These are phyloP conservation scores for Golubevia pallescens DNA, from an alignment of 1,284 basidiomycete species.

Conservation along the genomic window DNA sequence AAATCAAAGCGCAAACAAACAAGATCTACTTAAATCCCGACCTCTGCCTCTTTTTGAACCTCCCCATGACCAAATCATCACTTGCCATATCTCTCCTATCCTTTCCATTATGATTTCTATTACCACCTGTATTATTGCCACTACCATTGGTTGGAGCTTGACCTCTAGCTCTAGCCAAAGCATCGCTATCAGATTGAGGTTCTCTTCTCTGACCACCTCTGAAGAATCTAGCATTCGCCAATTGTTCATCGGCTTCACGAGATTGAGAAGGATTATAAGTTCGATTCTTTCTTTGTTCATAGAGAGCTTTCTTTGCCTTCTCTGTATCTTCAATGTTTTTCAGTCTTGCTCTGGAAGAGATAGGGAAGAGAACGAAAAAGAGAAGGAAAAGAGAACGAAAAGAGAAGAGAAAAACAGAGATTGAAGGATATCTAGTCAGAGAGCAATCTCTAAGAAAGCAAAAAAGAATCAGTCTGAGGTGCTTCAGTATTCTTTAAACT, in stretches of 20 bases:
- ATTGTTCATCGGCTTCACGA: conserved; percentile 15
- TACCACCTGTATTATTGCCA: background rate
- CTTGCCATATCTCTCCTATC: conserved; percentile 27
- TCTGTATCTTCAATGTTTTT: conserved; percentile 50
- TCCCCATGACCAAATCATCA: conserved; percentile 42
- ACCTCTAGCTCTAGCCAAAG: conserved; percentile 8
- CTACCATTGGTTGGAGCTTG: background rate
- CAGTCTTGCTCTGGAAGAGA: conserved; percentile 16
- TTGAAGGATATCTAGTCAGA: background rate
- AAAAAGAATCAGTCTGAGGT: background rate
- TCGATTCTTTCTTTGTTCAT: conserved; percentile 8
- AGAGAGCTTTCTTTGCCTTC: conserved; percentile 23
- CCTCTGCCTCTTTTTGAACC: conserved; percentile 36
- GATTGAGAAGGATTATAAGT: background rate
- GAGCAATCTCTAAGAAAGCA: no score
- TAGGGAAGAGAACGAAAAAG: background rate
- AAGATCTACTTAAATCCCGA: no score
- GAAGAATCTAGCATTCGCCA: conserved; percentile 28
- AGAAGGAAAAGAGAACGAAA: background rate
- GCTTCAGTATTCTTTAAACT: conserved; percentile 4
- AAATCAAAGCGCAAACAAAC: no score
- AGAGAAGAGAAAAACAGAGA: background rate
- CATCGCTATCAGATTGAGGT: conserved; percentile 21
- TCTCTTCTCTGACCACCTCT: conserved; percentile 4
- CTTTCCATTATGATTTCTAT: background rate